phyloP scores from a whole-genome alignment of 192 early-diverging fungal genomes.

The Backusella morwellensis region DNA sequence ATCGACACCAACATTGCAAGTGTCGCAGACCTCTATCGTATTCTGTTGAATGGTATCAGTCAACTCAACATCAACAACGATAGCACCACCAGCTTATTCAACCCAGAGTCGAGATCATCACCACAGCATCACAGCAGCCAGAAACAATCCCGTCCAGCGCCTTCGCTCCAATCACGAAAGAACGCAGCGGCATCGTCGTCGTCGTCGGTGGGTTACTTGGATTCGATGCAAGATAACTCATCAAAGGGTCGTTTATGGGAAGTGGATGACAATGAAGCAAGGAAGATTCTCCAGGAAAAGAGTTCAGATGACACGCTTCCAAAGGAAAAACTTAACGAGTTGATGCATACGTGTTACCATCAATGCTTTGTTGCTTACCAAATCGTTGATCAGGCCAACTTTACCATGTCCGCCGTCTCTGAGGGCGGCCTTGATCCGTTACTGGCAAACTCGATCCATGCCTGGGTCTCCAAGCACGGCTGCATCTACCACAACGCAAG shows the following conservation, averaged over 20 bases:
- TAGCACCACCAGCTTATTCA: conserved; percentile 36
- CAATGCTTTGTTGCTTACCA: conserved; percentile 39
- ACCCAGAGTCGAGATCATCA: conserved; percentile 30
- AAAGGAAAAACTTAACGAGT: conserved; percentile 24
- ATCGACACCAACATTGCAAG: conserved; percentile 45
- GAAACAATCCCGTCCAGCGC: neutral
- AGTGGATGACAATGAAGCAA: conserved; percentile 36
- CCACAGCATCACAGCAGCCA: neutral
- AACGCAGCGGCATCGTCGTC: neutral
- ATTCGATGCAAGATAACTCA: neutral
- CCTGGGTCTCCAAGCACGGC: conserved; percentile 41
- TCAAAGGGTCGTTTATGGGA: conserved; percentile 35
- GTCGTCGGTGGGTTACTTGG: neutral
- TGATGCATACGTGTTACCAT: conserved; percentile 36
- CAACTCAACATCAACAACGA: conserved; percentile 42
- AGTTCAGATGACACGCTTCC: conserved; percentile 27
- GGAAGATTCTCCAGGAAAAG: conserved; percentile 33
- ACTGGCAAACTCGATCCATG: conserved; percentile 39
- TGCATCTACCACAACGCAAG: conserved; percentile 34
- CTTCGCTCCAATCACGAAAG: neutral
- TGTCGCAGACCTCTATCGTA: conserved; percentile 40
- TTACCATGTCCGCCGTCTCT: conserved; percentile 20
- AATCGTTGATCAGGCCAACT: conserved; percentile 33
- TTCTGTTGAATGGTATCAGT: conserved; percentile 40
- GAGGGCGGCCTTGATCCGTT: conserved; percentile 27